Percentiles rank a stretch among this genome's conserved stretches.
Conservation (phyloP, 805 yeast genomes). For the Wickerhamiella azymoides region DNA sequence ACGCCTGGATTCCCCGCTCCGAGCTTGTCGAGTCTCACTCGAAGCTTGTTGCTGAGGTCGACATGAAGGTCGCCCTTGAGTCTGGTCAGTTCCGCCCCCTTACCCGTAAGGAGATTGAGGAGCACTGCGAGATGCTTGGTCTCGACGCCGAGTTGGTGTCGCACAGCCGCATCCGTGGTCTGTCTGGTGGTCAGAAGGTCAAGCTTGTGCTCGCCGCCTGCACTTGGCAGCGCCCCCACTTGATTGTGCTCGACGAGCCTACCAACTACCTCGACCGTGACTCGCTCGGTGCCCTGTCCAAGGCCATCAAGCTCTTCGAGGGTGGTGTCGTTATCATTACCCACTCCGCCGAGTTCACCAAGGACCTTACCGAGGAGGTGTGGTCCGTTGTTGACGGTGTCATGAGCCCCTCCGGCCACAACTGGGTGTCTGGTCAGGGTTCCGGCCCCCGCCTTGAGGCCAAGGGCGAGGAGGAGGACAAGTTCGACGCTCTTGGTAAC, state of each 20-base stretch:
- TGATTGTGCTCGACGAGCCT: constrained; percentile 99
- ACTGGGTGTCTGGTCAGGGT: constrained; percentile 99
- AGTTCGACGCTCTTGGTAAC: constrained; percentile 99
- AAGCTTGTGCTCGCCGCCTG: constrained; percentile 99
- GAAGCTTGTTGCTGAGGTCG: constrained; percentile 99
- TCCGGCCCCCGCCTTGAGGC: constrained; percentile 98
- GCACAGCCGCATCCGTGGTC: constrained; percentile 99
- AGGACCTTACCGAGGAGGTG: constrained; percentile 98
- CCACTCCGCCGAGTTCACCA: constrained; percentile 99
- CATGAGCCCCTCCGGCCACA: constrained; percentile 99
- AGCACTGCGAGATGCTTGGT: constrained; percentile 97
- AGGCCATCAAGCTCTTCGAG: constrained; percentile 95
- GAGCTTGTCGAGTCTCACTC: constrained; percentile 93
- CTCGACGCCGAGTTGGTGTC: constrained; percentile 98
- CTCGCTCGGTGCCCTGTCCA: constrained; percentile 97
- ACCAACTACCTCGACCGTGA: constrained; percentile 98
- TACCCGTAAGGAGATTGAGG: constrained; percentile 99
- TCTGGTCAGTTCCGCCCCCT: constrained; percentile 99
- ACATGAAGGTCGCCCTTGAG: constrained; percentile 99
- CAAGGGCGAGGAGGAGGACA: constrained; percentile 92
- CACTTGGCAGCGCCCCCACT: constrained; percentile 99
- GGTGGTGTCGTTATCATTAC: constrained; percentile 99
- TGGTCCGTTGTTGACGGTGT: constrained; percentile 98
- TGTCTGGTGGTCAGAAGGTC: constrained; percentile 99
- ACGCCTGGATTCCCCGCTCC: constrained; percentile 99